A percentile compares a stretch with the other conserved stretches of the same genome.
These are phyloP conservation scores for Globisporangium uncinulatum DNA, from an alignment of 352 stramenopile species.

Conservation along the genomic window DNA sequence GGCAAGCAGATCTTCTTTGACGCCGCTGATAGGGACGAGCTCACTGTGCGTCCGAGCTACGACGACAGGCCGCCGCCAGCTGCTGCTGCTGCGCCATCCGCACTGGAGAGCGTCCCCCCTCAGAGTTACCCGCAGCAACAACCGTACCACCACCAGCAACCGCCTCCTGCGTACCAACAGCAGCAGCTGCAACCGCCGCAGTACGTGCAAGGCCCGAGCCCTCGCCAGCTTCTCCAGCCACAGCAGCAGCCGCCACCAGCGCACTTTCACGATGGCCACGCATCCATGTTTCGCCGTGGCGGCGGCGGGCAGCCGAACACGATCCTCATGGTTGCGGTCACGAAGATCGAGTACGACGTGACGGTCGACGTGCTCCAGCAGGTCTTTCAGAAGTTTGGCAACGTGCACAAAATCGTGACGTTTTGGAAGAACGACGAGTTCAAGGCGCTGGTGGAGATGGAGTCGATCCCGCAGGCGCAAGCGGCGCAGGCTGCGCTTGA, in stretches of 20 bases:
- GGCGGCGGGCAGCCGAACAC: constrained; percentile 40
- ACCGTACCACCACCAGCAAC: constrained; percentile 20
- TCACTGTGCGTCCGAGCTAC: constrained; percentile 27
- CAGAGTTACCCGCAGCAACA: constrained; percentile 2
- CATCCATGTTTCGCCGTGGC: constrained; percentile 16
- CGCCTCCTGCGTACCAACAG: neutral
- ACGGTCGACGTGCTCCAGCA: constrained; percentile 78
- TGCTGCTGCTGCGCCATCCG: neutral
- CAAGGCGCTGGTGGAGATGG: constrained; percentile 77
- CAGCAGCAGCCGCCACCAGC: constrained; percentile 3
- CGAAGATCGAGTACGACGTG: constrained; percentile 82
- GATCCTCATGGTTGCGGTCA: constrained; percentile 76
- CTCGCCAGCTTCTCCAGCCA: constrained; percentile 14
- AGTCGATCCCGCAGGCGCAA: constrained; percentile 63
- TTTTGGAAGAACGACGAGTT: constrained; percentile 84
- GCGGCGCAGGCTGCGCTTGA: constrained; percentile 65
- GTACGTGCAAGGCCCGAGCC: constrained; percentile 1
- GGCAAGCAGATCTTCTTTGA: constrained; percentile 80
- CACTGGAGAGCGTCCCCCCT: neutral
- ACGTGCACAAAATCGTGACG: constrained; percentile 75
- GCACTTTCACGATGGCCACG: neutral
- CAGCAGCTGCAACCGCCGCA: constrained; percentile 12
- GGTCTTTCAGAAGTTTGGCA: constrained; percentile 83
- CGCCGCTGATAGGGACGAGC: constrained; percentile 61
- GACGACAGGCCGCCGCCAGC: constrained; percentile 4